Evolutionary conservation across 768 basidiomycete genomes (phyloP).

Genomic region (Leucocoprinus leucothites): DNA sequence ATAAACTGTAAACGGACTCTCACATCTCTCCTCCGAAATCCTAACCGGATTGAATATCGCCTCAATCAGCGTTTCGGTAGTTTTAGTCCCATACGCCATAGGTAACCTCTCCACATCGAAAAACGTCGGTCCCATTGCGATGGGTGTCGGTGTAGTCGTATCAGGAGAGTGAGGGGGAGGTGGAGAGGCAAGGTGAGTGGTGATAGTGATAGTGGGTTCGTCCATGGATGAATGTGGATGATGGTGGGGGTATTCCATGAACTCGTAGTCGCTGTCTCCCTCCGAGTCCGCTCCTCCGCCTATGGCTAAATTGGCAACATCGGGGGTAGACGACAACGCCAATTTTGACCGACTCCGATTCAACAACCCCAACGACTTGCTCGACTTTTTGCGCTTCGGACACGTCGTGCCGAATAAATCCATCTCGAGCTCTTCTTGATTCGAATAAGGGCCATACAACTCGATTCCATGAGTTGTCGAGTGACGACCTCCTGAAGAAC

Average conservation of each 20-base stretch:
- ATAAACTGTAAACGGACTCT: conserved; percentile 42
- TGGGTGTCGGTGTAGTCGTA: too few relatives aligned
- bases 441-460: conserved; percentile 31
- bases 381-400: not conserved
- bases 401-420: conserved; percentile 27
- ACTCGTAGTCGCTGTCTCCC: too few relatives aligned
- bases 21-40: conserved; percentile 34
- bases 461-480: conserved; percentile 4
- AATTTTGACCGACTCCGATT: too few relatives aligned
- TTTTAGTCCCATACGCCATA: conserved; percentile 52
- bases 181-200: not conserved
- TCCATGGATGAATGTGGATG: too few relatives aligned
- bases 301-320: too few relatives aligned
- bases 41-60: conserved; percentile 74
- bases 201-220: not conserved
- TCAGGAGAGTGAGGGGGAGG: not conserved
- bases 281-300: too few relatives aligned
- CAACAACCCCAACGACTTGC: too few relatives aligned
- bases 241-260: too few relatives aligned
- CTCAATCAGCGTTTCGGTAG: conserved; percentile 74
- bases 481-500: too few relatives aligned
- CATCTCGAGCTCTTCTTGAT: conserved; percentile 34
- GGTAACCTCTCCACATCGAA: conserved; percentile 47
- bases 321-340: too few relatives aligned
- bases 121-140: not conserved